Evolutionary conservation across 1,284 basidiomycete species (phyloP), one percentile per base, ranked within the genome.

Genomic region (Puccinia triticina): DNA sequence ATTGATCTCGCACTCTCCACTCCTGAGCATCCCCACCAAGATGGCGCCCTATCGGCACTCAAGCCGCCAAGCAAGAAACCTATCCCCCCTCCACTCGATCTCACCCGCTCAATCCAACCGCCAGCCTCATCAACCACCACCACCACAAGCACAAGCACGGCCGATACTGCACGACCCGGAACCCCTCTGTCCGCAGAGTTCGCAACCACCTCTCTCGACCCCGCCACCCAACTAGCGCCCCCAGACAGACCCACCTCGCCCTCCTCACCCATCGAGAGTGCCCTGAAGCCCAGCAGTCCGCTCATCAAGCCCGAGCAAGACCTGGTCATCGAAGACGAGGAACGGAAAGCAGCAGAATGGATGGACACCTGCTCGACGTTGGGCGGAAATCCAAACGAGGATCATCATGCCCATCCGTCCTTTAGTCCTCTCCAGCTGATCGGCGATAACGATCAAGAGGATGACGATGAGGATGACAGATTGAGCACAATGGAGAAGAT

Each of bases 401-500:
- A 53, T 37, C 40, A 81, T 40, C 26, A 23, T 26, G 5, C 43
- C 48, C 50, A 57, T 48, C 50, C 21, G n/a, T 7, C 40, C 11
- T 59, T 81, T 23, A 67, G 69, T 64, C 53, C 48, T 7, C 32
- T 73, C n/a, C 67, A 72, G 8, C 18, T 71, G 55, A 67, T 69
- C 26, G 53, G 37, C 26, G 29, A 59, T 71, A 40, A 74, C 40
- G 32, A 61, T 12, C 40, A 77, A 48, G 55, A 61, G 32, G 57
- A 64, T n/a, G 55, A 59, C 40, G 50, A 73, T 23, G 69, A 81
- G 57, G 78, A 73, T 59, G 29, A 73, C 46, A 55, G 26, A 53
- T 61, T 81, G 21, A 81, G 50, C n/a, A 81, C 71, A 3, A 81
- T 81, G 78, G 78, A 81, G 61, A 81, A 81, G 46, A 81, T 81